Base-by-base conservation (phyloP, 495 filamentous ascomycete genomes). In the Penicillium canescens region DNA sequence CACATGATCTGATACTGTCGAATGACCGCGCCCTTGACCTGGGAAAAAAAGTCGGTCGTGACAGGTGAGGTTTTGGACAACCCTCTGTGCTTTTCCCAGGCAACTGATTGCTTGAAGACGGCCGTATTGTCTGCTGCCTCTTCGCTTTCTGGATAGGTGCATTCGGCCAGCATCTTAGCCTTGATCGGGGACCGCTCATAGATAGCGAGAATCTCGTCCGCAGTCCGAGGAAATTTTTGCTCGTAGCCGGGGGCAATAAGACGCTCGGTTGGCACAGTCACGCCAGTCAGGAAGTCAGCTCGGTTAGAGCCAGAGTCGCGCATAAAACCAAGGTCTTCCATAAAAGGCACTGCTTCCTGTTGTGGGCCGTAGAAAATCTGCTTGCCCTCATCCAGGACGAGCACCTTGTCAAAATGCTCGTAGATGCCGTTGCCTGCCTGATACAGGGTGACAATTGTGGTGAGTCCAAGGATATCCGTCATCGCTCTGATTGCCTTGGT, bases 361-460 rank as follows among this genome's bases (percentile, higher is more conserved):
- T 81, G 62, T 79, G 76, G 61, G 86, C 86, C 82, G 54, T 82
- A 75, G 65, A 76, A 89, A 23, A 89, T 75, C 65, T 83, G 76
- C 16, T 81, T 75, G 6, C 86, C 86, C 43, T 82, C 75, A 49
- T 86, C 82, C 31, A 89, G 77, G 6, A 89, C 77, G 6, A 87
- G 65, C 2, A 89, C 85, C 57, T 88, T 89, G 66, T 89, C 86
- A 60, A 86, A 74, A 0, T 81, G 67, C n/a, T 86, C 71, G 54
- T 84, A 88, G 28, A 89, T 76, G 23, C 73, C 78, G 46, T 88
- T 82, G 6, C 82, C 81, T 1, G 84, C 84, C 62, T 88, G 85
- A 59, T 88, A 74, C 60, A 85, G 60, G 0, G 77, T 81, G 39
- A 78, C 70, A 31, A 81, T 73, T 0, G 74, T 70, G 0, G 77